These are phyloP conservation scores for Cladorrhinum sp. DNA, from an alignment of 2,329 filamentous ascomycete species.

Conservation along the genomic window DNA sequence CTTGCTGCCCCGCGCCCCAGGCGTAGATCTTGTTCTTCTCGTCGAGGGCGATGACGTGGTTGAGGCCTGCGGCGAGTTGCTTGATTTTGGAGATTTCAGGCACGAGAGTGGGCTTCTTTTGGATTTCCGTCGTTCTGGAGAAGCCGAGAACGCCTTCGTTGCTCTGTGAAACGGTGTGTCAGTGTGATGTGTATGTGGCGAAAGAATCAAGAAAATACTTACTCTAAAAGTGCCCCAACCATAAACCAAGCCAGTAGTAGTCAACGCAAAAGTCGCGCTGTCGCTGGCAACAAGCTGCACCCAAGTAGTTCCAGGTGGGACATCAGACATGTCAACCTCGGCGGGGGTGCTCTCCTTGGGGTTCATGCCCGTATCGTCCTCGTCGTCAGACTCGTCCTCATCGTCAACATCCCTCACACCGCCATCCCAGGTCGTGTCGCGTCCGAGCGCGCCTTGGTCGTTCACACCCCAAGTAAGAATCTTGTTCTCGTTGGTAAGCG, in stretches of 20 bases:
- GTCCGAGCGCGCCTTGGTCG: slow-evolving; percentile 75
- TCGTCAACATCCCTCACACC: slow-evolving; percentile 53
- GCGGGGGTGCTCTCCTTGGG: slow-evolving; percentile 60
- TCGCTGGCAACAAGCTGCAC: slow-evolving; percentile 69
- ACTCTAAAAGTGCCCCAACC: slow-evolving; percentile 80
- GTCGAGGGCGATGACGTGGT: slow-evolving; percentile 69
- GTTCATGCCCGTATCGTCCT: slow-evolving; percentile 50
- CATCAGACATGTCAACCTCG: slow-evolving; percentile 48
- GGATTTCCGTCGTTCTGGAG: slow-evolving; percentile 33
- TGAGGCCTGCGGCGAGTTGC: slow-evolving; percentile 62
- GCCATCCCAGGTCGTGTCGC: slow-evolving; percentile 64
- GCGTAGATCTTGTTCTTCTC: slow-evolving; percentile 61
- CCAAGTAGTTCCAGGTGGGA: slow-evolving; percentile 32
- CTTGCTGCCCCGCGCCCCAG: slow-evolving; percentile 71
- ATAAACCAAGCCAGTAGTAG: slow-evolving; percentile 71
- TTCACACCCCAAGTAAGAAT: slow-evolving; percentile 87
- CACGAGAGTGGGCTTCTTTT: slow-evolving; percentile 52
- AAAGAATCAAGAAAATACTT: slow-evolving; percentile 16
- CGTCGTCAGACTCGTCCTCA: slow-evolving; percentile 39
- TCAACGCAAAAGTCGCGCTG: slow-evolving; percentile 73
- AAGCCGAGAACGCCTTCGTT: slow-evolving; percentile 48
- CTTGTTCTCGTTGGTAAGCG: slow-evolving; percentile 74
- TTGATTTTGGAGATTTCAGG: slow-evolving; percentile 64
- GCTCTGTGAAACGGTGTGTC: slow-evolving; percentile 30
- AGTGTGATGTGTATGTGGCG: slow-evolving; percentile 5